A percentile compares a stretch with the other conserved stretches of the same genome.
These are phyloP conservation scores for Trichosporon asahii DNA, from an alignment of 1,284 basidiomycete species.

Conservation along the genomic window DNA sequence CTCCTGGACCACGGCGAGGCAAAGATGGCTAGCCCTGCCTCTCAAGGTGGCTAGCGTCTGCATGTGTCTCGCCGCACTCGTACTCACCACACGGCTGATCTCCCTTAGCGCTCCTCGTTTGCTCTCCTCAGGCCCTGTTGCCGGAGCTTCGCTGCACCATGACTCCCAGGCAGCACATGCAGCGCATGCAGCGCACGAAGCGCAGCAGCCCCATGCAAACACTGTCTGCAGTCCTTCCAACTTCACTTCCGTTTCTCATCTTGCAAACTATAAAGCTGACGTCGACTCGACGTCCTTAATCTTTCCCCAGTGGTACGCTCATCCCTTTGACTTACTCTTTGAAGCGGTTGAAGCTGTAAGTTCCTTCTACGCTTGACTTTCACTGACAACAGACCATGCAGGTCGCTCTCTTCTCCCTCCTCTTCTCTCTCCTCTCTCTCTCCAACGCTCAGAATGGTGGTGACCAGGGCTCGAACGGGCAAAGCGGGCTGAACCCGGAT, in stretches of 20 bases:
- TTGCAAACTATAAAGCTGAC: background rate
- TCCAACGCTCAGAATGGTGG: slow-evolving; percentile 3
- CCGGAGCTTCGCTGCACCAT: background rate
- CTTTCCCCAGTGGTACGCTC: slow-evolving; percentile 6
- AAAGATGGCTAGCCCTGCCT: background rate
- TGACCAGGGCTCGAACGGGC: slow-evolving; percentile 5
- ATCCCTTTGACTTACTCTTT: background rate
- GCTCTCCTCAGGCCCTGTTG: background rate
- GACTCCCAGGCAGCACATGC: background rate
- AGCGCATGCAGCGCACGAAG: background rate
- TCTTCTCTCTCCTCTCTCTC: background rate
- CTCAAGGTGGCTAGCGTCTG: background rate
- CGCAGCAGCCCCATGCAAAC: background rate
- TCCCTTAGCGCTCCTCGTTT: background rate
- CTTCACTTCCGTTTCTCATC: background rate
- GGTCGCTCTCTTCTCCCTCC: slow-evolving; percentile 5
- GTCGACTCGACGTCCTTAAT: background rate
- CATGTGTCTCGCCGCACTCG: background rate
- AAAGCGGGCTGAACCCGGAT: slow-evolving; percentile 6
- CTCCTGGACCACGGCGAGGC: background rate
- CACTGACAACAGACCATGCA: slow-evolving; percentile 2
- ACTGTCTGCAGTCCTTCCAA: background rate
- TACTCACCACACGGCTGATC: background rate
- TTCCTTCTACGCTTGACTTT: too few species aligned
- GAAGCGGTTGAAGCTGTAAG: slow-evolving; percentile 3